Evolutionary conservation across 2,329 filamentous ascomycete species (phyloP), one percentile per base, ranked within the genome.

Genomic region (Aspergillus pseudoterreus): DNA sequence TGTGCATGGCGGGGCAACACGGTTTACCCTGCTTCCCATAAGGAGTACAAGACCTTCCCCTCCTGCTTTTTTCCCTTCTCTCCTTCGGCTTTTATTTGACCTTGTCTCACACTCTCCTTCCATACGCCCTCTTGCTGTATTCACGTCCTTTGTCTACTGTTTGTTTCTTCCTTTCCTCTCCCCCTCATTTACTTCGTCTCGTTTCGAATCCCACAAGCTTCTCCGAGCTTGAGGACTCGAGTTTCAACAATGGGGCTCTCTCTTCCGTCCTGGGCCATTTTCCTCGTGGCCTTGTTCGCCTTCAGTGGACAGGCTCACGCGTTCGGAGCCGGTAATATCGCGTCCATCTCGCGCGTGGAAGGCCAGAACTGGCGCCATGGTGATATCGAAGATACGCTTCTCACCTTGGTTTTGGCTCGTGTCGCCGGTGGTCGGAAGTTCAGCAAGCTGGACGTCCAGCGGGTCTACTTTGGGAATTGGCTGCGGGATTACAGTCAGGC

Each of bases 391-490:
- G 92, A 96, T 76, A 86, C 87, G 32, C 83, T 96, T 50, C 82
- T 95, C 53, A 85, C 82, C 54, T 78, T 96, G 24, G 73, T 85
- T 43, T 82, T 87, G 68, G 82, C 84, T 41, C 78, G 80, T 54
- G 78, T 80, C 38, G 78, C 80, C 35, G 83, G 82, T 57, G 82
- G 82, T 61, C 91, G 92, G 77, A 95, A 92, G 66, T 96, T 95
- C 74, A 84, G 82, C 77, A 94, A 94, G 76, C 82, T 95, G 65
- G 87, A 86, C 66, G 88, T 96, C 56, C 88, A 92, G 57, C 84
- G 91, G 55, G 88, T 95, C 57, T 96, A 96, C 77, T 96, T 96
- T 75, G 92, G 92, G 58, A 96, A 96, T 77, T 96, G 92, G 92
- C 82, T 96, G 32, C 83, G 84, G 50, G 92, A 96, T 73, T 96